Percentiles rank a stretch among this genome's conserved stretches.
Evolutionary conservation across 2,329 filamentous ascomycete species (phyloP).

Genomic region (Verticillium albo-atrum): DNA sequence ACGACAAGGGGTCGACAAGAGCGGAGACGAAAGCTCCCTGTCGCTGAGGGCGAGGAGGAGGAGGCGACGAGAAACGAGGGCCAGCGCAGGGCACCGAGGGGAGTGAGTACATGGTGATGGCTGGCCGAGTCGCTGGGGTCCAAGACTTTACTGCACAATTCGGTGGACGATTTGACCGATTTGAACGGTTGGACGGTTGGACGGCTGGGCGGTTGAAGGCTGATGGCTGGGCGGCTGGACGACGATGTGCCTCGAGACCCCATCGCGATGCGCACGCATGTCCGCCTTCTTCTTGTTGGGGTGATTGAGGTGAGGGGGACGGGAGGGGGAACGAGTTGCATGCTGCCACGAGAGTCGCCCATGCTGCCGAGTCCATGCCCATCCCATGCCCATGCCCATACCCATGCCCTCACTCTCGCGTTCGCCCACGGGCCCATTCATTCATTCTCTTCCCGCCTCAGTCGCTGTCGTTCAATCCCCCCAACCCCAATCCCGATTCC

Average conservation of each 20-base stretch:
- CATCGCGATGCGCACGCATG: background rate
- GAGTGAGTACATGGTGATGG: no score
- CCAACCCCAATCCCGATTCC: no score
- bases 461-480: no score
- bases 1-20: background rate
- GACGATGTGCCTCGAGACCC: background rate
- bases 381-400: no score
- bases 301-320: no score
- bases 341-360: background rate
- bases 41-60: background rate
- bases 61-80: background rate
- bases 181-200: background rate
- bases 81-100: background rate
- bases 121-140: no score
- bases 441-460: background rate
- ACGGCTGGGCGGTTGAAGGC: background rate
- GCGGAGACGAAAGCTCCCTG: background rate
- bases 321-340: background rate
- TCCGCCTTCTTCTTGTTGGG: background rate
- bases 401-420: no score
- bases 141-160: no score
- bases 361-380: background rate
- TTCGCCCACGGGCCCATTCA: background rate
- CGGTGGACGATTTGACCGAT: no score
- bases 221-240: background rate